Evolutionary conservation across 768 basidiomycete genomes (phyloP), one percentile per base, ranked within the genome.

Genomic region (Mrakia gelida): DNA sequence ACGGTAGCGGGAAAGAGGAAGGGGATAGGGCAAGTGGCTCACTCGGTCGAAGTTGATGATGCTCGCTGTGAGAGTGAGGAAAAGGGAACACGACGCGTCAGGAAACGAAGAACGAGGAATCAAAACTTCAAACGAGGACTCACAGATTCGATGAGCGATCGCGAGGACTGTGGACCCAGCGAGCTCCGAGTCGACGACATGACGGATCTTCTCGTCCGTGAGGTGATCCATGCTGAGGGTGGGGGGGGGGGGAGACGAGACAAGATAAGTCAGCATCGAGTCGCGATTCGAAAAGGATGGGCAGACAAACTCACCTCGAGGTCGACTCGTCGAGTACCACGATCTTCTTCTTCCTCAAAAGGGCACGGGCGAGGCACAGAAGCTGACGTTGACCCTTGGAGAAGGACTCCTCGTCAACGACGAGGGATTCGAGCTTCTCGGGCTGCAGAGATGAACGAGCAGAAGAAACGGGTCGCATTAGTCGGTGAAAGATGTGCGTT

Each of bases 301-400:
- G 28, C 34, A 7, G 9, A 15, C 5, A 7, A 15, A 78, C 79
- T 54, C 16, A 79, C 79, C 74, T 52, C 13, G 73, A 67, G 1
- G 65, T 79, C 26, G 68, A 70, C 45, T 71, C 73, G 41, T 81
- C 80, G 11, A 81, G 79, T 16, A 80, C 80, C 0, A 81, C 56
- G 43, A 81, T 81, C 71, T 52, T 70, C 26, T 80, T 45, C 28
- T 67, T 76, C 4, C 81, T 68, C 15, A 81, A 68, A 6, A 81
- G 79, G 0, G 80, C 81, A 0, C 81, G 77, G 9, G 81, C 81
- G 38, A 81, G 75, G 16, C 80, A 80, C 13, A 81, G 75, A 15
- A 81, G 80, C 63, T 81, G 81, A 28, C 80, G 41, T 54, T 81
- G 81, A 23, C 81, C 81, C 45, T 79, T 71, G 15, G 80, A 81